phyloP scores from a whole-genome alignment of 1,139 yeast species.

The Entelexis sorbosivorans region DNA sequence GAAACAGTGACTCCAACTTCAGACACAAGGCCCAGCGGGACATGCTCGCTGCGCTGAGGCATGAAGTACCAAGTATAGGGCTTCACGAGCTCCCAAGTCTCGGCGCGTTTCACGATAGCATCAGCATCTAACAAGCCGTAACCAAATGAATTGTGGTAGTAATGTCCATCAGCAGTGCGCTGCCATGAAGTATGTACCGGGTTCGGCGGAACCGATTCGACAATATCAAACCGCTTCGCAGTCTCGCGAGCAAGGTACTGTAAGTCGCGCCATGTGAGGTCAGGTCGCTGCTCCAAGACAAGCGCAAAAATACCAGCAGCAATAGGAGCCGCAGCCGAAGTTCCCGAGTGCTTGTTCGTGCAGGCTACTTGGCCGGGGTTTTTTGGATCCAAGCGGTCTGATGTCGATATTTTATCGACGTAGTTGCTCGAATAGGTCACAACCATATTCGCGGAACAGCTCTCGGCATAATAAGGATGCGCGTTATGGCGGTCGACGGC shows the following conservation, averaged over 20 bases:
- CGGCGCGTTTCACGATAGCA: slow-evolving; percentile 60
- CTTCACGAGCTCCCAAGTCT: slow-evolving; percentile 69
- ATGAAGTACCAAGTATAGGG: slow-evolving; percentile 69
- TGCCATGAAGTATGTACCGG: slow-evolving; percentile 54
- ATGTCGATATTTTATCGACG: slow-evolving; percentile 81
- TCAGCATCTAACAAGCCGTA: slow-evolving; percentile 88
- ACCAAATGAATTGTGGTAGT: slow-evolving; percentile 80
- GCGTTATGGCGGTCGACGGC: slow-evolving; percentile 78
- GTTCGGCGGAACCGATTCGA: slow-evolving; percentile 30
- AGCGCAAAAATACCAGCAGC: slow-evolving; percentile 91
- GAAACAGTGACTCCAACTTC: slow-evolving; percentile 32
- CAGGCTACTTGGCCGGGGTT: slow-evolving; percentile 35
- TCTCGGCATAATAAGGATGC: slow-evolving; percentile 83
- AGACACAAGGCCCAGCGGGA: slow-evolving; percentile 6
- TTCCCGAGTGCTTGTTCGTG: slow-evolving; percentile 76
- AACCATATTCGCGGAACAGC: slow-evolving; percentile 93
- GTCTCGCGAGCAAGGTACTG: slow-evolving; percentile 72
- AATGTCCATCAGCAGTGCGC: slow-evolving; percentile 41
- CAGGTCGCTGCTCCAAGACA: slow-evolving; percentile 70
- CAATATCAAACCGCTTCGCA: slow-evolving; percentile 39
- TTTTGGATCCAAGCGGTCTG: slow-evolving; percentile 47
- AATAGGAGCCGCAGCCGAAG: slow-evolving; percentile 97
- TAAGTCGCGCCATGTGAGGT: slow-evolving; percentile 89
- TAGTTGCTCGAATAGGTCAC: slow-evolving; percentile 90
- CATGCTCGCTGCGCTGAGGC: not conserved